Percentiles rank a stretch among this genome's conserved stretches.
Evolutionary conservation across 2,329 filamentous ascomycete genomes (phyloP).

Genomic region (Xylariaceae sp.): DNA sequence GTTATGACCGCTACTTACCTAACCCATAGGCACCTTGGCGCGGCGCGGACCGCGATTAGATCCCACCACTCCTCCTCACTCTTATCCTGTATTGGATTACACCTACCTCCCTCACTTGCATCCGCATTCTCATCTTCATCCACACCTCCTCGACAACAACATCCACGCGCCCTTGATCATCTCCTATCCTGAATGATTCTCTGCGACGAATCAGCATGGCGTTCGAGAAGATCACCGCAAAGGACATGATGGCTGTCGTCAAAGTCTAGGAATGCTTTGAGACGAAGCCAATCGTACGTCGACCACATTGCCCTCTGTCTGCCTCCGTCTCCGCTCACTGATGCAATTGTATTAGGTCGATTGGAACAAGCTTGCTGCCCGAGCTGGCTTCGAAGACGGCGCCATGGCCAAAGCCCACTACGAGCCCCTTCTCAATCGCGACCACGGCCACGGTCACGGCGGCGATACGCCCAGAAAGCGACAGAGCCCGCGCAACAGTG

Average conservation of each 20-base stretch:
- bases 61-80: too few relatives aligned
- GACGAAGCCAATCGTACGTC: conserved; percentile 13
- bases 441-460: background rate
- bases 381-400: conserved; percentile 11
- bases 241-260: conserved; percentile 11
- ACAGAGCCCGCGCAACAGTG: background rate
- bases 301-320: background rate
- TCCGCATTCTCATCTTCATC: background rate
- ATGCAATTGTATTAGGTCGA: background rate
- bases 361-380: conserved; percentile 12
- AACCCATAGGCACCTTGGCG: background rate
- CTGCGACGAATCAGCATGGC: background rate
- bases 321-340: background rate
- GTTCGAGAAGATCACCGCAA: background rate
- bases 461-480: background rate
- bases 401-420: conserved; percentile 14
- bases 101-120: background rate
- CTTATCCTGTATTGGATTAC: too few relatives aligned
- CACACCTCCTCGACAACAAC: background rate
- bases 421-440: background rate
- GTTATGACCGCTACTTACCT: background rate
- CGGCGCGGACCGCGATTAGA: background rate
- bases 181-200: background rate
- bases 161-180: background rate
- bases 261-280: conserved; percentile 14